Conservation (phyloP, 2,329 filamentous ascomycete species). For the Diplodia corticola region DNA sequence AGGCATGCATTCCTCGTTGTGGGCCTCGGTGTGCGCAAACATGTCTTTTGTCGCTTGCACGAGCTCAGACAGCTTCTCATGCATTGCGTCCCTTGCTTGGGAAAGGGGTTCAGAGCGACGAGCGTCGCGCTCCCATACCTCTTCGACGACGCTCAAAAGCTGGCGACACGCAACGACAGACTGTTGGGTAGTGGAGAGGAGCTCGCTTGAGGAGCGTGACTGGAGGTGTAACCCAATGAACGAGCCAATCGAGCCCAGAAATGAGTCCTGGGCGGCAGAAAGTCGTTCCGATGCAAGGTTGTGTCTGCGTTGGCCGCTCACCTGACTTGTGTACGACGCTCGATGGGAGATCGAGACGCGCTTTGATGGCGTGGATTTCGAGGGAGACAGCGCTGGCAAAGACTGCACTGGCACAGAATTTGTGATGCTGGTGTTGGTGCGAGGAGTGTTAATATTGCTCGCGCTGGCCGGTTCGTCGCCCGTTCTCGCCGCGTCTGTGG, state of each 20-base stretch:
- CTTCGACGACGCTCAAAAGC: constrained; percentile 76
- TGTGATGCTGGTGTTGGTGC: neutral
- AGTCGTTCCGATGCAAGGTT: constrained; percentile 83
- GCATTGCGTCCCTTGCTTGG: constrained; percentile 72
- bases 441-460: constrained; percentile 12
- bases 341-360: constrained; percentile 65
- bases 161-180: constrained; percentile 79
- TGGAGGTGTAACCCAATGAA: constrained; percentile 94
- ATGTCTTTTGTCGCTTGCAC: constrained; percentile 80
- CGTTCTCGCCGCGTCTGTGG: constrained; percentile 5
- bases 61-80: constrained; percentile 74
- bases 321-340: constrained; percentile 71
- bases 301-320: constrained; percentile 62
- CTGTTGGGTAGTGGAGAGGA: constrained; percentile 79
- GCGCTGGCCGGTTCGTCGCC: neutral
- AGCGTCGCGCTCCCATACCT: constrained; percentile 75
- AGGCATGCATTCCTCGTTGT: constrained; percentile 74
- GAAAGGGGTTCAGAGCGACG: constrained; percentile 67
- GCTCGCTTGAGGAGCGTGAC: constrained; percentile 82
- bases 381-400: constrained; percentile 12
- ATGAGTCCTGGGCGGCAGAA: constrained; percentile 77
- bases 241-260: constrained; percentile 85
- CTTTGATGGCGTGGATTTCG: constrained; percentile 35
- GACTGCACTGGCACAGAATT: constrained; percentile 5
- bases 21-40: constrained; percentile 66